Conservation (phyloP, 257 asterid species). For the Solanum boliviense region DNA sequence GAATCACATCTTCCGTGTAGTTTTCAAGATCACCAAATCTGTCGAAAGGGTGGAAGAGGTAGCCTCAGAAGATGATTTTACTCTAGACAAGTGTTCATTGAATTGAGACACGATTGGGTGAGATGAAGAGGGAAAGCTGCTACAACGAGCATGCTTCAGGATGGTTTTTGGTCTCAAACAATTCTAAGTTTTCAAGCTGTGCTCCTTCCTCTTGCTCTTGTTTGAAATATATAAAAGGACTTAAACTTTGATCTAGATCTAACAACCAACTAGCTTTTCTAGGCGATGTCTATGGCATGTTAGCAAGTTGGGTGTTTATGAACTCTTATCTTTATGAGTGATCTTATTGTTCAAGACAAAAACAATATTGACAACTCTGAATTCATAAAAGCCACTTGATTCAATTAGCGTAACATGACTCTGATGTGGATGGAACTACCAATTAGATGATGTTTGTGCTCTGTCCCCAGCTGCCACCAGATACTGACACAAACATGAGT, state of each 20-base stretch:
- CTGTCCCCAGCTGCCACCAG: neutral
- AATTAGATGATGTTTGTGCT: neutral
- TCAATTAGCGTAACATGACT: neutral
- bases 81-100: slow-evolving; percentile 3
- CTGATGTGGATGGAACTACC: neutral
- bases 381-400: neutral
- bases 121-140: slow-evolving; percentile 15
- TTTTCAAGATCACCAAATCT: slow-evolving; percentile 5
- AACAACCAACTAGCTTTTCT: neutral
- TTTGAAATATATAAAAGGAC: neutral
- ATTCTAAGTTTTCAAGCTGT: neutral
- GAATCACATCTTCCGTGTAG: too few species aligned
- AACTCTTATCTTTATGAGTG: neutral
- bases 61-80: neutral
- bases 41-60: slow-evolving; percentile 7
- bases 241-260: neutral
- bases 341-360: neutral
- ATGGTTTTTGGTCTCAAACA: neutral
- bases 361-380: neutral
- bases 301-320: neutral
- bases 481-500: neutral
- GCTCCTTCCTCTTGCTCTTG: neutral
- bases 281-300: neutral
- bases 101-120: slow-evolving; percentile 11
- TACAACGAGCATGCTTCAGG: slow-evolving; percentile 1